These are phyloP conservation scores for Fusarium bactridioides DNA, from an alignment of 2,329 filamentous ascomycete species.

Conservation along the genomic window DNA sequence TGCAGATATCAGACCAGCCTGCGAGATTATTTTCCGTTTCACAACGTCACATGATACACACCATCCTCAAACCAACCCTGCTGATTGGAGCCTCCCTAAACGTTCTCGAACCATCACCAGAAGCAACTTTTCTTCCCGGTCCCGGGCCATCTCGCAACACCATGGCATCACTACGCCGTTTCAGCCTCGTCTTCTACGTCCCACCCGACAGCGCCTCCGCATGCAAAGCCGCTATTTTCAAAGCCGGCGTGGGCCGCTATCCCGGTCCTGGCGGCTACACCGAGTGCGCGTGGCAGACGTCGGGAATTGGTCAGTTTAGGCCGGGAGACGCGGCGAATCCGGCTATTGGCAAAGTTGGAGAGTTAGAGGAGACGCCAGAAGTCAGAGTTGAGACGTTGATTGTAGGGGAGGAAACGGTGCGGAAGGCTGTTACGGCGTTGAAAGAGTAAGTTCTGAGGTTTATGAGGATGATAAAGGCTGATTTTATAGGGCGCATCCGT, in stretches of 20 bases:
- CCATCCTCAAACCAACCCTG: neutral
- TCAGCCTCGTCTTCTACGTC: conserved; percentile 60
- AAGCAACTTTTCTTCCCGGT: conserved; percentile 10
- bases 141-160: neutral
- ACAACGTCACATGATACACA: conserved; percentile 21
- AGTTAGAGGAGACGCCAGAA: conserved; percentile 67
- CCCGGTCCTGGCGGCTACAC: conserved; percentile 61
- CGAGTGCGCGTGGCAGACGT: conserved; percentile 59
- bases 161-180: conserved; percentile 36
- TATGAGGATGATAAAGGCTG: neutral
- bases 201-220: conserved; percentile 54
- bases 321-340: conserved; percentile 69
- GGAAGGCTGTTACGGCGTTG: conserved; percentile 67
- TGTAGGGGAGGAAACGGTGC: conserved; percentile 63
- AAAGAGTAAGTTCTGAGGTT: conserved; percentile 60
- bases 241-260: conserved; percentile 64
- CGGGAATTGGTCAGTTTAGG: conserved; percentile 71
- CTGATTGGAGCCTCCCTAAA: neutral
- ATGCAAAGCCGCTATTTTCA: conserved; percentile 64
- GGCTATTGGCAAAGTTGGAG: conserved; percentile 65
- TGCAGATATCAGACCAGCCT: conserved; percentile 20
- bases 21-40: neutral
- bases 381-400: conserved; percentile 70
- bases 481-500: conserved; percentile 42
- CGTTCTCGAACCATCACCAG: conserved; percentile 6